These are phyloP conservation scores for Puccinia coronata DNA, from an alignment of 1,284 basidiomycete genomes.

Conservation along the genomic window DNA sequence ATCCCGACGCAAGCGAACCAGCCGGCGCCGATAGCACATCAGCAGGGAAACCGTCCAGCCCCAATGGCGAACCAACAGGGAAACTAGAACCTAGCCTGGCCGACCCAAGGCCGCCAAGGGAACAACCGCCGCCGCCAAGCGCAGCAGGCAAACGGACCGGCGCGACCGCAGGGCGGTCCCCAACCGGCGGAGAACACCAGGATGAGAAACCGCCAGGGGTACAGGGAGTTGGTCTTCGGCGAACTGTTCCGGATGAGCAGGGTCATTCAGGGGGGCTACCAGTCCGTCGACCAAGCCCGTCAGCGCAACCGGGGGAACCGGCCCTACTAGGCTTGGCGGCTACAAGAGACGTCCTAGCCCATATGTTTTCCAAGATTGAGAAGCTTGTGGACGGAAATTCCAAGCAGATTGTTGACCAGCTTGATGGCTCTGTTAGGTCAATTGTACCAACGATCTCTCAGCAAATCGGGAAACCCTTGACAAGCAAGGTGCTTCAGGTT, in stretches of 20 bases:
- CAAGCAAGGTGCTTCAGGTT: neutral
- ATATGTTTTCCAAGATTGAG: neutral
- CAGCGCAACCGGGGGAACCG: neutral
- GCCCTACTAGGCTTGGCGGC: neutral
- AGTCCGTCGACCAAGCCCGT: neutral
- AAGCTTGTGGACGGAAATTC: neutral
- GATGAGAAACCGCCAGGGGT: neutral
- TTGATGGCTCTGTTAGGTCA: neutral
- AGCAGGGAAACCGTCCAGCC: neutral
- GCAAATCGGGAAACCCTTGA: neutral
- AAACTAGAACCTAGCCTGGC: neutral
- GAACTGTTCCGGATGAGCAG: neutral
- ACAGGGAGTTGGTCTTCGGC: neutral
- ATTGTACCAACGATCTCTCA: neutral
- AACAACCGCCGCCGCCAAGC: neutral
- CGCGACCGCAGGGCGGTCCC: neutral
- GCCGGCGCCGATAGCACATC: neutral
- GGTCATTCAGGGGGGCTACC: neutral
- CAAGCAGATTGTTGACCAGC: neutral
- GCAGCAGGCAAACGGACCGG: neutral
- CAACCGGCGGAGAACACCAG: neutral
- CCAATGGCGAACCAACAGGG: neutral
- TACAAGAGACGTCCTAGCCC: neutral
- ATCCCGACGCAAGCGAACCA: neutral
- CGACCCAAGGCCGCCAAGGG: no score